Base-by-base conservation (phyloP, 2,329 filamentous ascomycete species). In the Harringtonia lauricola region DNA sequence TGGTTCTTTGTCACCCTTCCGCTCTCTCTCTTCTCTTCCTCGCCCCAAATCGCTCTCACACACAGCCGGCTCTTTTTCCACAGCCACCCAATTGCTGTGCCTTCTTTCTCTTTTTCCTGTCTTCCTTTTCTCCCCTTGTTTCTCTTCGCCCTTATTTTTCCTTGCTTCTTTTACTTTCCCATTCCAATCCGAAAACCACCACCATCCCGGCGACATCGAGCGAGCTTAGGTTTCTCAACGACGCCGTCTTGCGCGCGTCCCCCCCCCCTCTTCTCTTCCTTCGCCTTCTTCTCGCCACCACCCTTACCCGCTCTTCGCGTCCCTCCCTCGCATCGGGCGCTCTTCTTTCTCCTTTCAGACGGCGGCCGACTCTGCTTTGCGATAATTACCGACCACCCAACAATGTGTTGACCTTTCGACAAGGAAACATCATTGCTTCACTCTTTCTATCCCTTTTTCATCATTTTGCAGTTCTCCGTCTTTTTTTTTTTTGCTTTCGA, bases 391-490 rank as follows among this genome's bases (percentile, higher is more conserved):
- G 14, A 6, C 6, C 17, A 36, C 19, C 26, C 41, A 26, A 42
- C 41, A 12, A 42, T 42, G 41, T 42, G 26, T 42, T 42, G 41
- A 42, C 41, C 29, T 34, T 33, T 42, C 40, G 40, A 42, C 40
- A 31, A 42, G 24, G n/a, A n/a, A 26, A n/a, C 26, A 21, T 36
- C 15, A 10, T 24, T 2, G n/a, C 29, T 18, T 26, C 36, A 21
- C 33, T 17, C 28, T 18, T 38, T 39, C 40, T 37, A 31, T 41
- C 24, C 40, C 24, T 14, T 36, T 39, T 9, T n/a, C 37, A 38
- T 43, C 12, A 18, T 30, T 18, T 21, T 41, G 26, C 15, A 26
- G 6, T 39, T 24, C 19, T 47, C 26, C 38, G n/a, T 28, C 22
- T 24, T 33, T 41, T 38, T 34, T 41, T 26, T 42, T 36, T 42